phyloP scores from a whole-genome alignment of 106 monocot genomes.

The Allium cepa region DNA sequence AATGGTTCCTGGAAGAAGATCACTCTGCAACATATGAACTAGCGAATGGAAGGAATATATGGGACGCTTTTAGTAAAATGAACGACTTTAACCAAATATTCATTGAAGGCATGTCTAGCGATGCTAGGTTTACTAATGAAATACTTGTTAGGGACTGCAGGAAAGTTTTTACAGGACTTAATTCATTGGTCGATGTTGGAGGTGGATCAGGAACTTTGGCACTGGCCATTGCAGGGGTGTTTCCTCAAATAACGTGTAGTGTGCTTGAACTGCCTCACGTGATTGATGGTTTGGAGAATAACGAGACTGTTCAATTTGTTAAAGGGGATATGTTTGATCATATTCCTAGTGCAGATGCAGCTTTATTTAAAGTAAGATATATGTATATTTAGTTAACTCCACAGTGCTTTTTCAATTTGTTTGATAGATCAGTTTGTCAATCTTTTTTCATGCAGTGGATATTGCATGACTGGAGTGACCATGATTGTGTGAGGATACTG shows the following conservation, averaged over 20 bases:
- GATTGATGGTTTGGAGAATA: neutral
- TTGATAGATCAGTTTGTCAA: neutral
- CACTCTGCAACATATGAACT: neutral
- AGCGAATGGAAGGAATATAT: neutral
- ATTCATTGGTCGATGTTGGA: slow-evolving; percentile 11
- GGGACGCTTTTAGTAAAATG: neutral
- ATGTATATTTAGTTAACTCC: too few relatives aligned
- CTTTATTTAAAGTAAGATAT: slow-evolving; percentile 8
- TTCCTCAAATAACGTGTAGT: neutral
- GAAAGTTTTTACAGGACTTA: neutral
- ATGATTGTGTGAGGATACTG: slow-evolving; percentile 12
- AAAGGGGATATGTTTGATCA: slow-evolving; percentile 13
- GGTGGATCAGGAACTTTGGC: slow-evolving; percentile 7
- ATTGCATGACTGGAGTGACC: slow-evolving; percentile 21
- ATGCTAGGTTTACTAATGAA: neutral
- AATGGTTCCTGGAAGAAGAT: slow-evolving; percentile 3
- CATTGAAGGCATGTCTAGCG: slow-evolving; percentile 12
- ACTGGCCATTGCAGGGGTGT: neutral
- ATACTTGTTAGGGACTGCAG: neutral
- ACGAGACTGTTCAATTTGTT: neutral
- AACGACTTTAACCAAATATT: neutral
- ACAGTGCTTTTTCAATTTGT: neutral
- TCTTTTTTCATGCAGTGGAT: slow-evolving; percentile 9
- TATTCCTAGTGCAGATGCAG: slow-evolving; percentile 8
- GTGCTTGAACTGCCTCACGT: slow-evolving; percentile 7